These are phyloP conservation scores for Rosa chinensis DNA, from an alignment of 306 rosid species.

Conservation along the genomic window DNA sequence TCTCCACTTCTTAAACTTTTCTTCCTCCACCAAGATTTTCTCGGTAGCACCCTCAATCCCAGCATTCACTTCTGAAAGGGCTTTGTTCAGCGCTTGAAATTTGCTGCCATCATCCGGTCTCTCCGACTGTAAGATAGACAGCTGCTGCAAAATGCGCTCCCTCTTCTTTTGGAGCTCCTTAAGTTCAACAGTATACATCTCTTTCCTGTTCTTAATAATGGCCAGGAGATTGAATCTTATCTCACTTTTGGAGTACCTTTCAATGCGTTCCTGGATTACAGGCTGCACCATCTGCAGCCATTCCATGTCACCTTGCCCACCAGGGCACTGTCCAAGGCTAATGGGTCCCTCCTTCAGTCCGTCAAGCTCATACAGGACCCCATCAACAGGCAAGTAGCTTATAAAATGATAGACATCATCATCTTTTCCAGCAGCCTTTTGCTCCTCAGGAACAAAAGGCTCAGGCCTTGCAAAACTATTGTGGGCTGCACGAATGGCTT, in stretches of 20 bases:
- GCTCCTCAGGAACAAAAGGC: conserved; percentile 93
- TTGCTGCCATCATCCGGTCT: conserved; percentile 52
- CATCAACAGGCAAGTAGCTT: conserved; percentile 92
- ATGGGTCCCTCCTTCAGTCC: conserved; percentile 98
- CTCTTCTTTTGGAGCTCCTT: conserved; percentile 97
- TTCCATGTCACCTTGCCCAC: conserved; percentile 78
- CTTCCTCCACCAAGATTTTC: conserved; percentile 92
- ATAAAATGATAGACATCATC: conserved; percentile 96
- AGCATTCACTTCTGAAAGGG: conserved; percentile 86
- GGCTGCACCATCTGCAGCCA: conserved; percentile 95
- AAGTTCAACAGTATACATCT: conserved; percentile 79
- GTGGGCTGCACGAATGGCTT: conserved; percentile 87
- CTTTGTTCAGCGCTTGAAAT: conserved; percentile 74
- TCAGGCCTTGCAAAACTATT: conserved; percentile 98
- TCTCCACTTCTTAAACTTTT: conserved; percentile 88
- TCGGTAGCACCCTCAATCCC: conserved; percentile 88
- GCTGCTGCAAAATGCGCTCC: conserved; percentile 93
- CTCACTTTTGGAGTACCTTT: conserved; percentile 84
- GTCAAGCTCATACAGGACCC: conserved; percentile 91
- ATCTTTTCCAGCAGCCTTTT: conserved; percentile 81
- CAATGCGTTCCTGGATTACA: conserved; percentile 90
- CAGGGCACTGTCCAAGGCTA: conserved; percentile 92
- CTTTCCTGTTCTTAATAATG: conserved; percentile 86
- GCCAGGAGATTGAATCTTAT: conserved; percentile 94
- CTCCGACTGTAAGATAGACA: conserved; percentile 62